Evolutionary conservation across 768 basidiomycete species (phyloP).

Genomic region (Ramaria sp.): DNA sequence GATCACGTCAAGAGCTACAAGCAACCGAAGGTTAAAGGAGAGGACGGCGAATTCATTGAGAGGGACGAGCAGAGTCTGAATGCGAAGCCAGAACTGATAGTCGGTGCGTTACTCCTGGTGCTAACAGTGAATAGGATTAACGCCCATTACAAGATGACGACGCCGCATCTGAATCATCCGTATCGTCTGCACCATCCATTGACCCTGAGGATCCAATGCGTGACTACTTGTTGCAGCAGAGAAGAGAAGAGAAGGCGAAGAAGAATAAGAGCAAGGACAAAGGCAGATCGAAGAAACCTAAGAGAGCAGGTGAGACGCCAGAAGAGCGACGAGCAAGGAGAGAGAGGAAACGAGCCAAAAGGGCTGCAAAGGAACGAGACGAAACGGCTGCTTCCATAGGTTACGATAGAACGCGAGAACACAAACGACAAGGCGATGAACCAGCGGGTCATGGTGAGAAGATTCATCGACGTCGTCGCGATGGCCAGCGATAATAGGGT

Average conservation of each 20-base stretch:
- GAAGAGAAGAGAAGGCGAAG: slow-evolving; percentile 56
- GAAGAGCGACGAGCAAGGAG: slow-evolving; percentile 71
- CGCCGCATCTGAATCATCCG: slow-evolving; percentile 55
- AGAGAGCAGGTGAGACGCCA: slow-evolving; percentile 54
- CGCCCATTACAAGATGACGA: slow-evolving; percentile 31
- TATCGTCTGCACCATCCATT: slow-evolving; percentile 50
- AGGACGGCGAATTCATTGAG: slow-evolving; percentile 79
- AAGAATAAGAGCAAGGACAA: slow-evolving; percentile 52
- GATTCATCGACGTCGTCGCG: neutral
- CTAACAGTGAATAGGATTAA: neutral
- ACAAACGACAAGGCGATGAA: slow-evolving; percentile 4
- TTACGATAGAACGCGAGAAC: slow-evolving; percentile 6
- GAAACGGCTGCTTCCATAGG: neutral
- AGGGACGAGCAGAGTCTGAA: slow-evolving; percentile 80
- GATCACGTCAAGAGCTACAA: slow-evolving; percentile 91
- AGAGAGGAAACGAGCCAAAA: slow-evolving; percentile 64
- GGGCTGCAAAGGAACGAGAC: slow-evolving; percentile 31
- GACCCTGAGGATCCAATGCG: slow-evolving; percentile 98
- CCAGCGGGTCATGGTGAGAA: neutral
- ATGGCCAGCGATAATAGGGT: no score
- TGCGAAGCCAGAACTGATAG: slow-evolving; percentile 65
- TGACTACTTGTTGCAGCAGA: slow-evolving; percentile 75
- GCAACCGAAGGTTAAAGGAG: slow-evolving; percentile 67
- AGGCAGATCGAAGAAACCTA: slow-evolving; percentile 55
- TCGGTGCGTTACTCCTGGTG: slow-evolving; percentile 33